A percentile compares a stretch with the other conserved stretches of the same genome.
Conservation (phyloP, 202 grass and related monocot species). For the Tripidium arundinaceum region DNA sequence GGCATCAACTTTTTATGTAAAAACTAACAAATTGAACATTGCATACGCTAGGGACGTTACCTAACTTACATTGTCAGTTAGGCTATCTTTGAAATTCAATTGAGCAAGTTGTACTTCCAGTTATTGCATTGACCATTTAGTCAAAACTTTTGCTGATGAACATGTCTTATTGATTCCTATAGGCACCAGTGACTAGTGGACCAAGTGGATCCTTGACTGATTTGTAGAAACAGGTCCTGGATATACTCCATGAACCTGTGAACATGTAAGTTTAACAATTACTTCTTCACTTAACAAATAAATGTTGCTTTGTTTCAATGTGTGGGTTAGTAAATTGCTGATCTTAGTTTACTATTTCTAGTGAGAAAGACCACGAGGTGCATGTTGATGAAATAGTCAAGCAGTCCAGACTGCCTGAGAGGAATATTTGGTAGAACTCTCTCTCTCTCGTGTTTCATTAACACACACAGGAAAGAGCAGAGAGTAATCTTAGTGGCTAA, state of each 20-base stretch:
- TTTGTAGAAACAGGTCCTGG: constrained; percentile 57
- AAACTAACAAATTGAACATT: not conserved
- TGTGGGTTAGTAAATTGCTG: not conserved
- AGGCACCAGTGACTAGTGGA: constrained; percentile 24
- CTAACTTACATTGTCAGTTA: not conserved
- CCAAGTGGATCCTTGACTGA: constrained; percentile 48
- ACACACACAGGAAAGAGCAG: not conserved
- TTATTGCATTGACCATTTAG: not conserved
- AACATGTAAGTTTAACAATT: constrained; percentile 44
- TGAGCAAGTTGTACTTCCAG: constrained; percentile 20
- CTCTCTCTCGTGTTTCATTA: not conserved
- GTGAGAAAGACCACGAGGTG: constrained; percentile 65
- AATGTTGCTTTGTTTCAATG: not conserved
- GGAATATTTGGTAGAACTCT: constrained; percentile 40
- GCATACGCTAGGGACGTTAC: not conserved
- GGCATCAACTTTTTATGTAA: not conserved
- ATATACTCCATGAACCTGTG: constrained; percentile 69
- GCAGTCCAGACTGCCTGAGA: constrained; percentile 33
- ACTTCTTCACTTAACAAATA: not conserved
- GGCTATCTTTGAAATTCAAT: constrained; percentile 32
- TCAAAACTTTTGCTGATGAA: not conserved
- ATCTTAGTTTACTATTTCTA: constrained; percentile 6
- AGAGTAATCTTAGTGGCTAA: not conserved
- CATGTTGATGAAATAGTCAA: constrained; percentile 73
- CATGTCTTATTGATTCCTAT: constrained; percentile 7